Evolutionary conservation across 148 eudicot genomes (phyloP), one percentile per base, ranked within the genome.

Genomic region (Nepenthes gracilis): DNA sequence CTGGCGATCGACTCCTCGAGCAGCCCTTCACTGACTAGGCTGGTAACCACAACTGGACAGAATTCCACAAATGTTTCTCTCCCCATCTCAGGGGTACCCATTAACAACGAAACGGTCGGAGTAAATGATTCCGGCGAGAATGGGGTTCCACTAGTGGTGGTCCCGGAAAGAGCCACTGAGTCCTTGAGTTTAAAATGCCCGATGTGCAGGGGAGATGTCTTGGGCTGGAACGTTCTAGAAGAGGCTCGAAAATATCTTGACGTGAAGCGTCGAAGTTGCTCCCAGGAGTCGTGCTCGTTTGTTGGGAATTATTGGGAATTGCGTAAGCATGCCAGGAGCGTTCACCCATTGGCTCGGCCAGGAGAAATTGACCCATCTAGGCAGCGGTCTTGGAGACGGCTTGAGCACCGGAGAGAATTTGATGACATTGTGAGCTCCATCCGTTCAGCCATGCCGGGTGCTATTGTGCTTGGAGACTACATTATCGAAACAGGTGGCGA

Each of bases 381-480:
- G 51, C 88, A 88, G 64, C 76, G 76, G 58, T 95, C 91, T 7
- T 93, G 98, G 98, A 73, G 79, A 12, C 75, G 74, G 48, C 76
- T 88, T 53, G 95, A 93, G 72, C 72, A 78, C 47, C 84, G 84
- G 70, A 81, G 89, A 72, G 95, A 88, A 65, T 82, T 88, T 57
- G 82, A 72, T 63, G 98, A 93, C 72, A 81, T 93, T 67, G 95
- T 93, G 33, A 93, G 85, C 57, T 88, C 96, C 15, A 74, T 93
- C 47, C 82, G 83, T 52, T 78, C 96, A 38, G 93, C 96, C 6
- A 81, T 92, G 83, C 96, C 96, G 8, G 97, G 97, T 54, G 93
- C 97, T 43, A 66, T 83, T 75, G 90, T 91, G 36, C 47, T 91
- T 12, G 97, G 97, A 54, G 97, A 91, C 74, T 91, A 87, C 69